Percentiles rank a stretch among this genome's conserved stretches.
These are phyloP conservation scores for Tolypocladium ovalisporum DNA, from an alignment of 2,329 filamentous ascomycete genomes.

Conservation along the genomic window DNA sequence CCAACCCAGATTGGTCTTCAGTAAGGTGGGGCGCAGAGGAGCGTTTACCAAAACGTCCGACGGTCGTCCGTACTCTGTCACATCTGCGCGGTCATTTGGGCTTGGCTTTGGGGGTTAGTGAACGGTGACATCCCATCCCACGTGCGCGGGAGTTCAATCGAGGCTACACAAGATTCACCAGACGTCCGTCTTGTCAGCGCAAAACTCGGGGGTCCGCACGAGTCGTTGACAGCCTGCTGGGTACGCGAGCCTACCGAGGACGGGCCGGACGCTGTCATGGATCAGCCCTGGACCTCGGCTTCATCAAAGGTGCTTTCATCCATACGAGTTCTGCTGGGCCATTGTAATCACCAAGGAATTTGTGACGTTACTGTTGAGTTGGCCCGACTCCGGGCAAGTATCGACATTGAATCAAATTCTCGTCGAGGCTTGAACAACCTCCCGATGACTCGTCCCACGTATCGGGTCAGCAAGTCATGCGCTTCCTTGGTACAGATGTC, in stretches of 20 bases:
- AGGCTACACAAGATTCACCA: background rate
- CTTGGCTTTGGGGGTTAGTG: background rate
- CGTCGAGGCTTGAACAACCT: background rate
- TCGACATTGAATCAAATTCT: background rate
- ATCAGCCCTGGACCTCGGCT: background rate
- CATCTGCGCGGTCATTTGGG: background rate
- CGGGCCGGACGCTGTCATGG: background rate
- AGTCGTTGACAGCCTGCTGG: background rate
- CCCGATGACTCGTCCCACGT: too few species aligned
- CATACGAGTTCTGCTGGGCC: background rate
- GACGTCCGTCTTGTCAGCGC: background rate
- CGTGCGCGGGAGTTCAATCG: background rate
- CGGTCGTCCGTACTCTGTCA: background rate
- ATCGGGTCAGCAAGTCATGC: background rate
- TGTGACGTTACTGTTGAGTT: too few species aligned
- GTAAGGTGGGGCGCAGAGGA: background rate
- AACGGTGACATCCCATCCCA: background rate
- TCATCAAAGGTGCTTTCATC: background rate
- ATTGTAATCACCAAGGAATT: background rate
- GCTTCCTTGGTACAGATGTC: too few species aligned
- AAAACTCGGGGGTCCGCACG: background rate
- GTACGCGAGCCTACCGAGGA: background rate
- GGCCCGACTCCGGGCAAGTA: background rate
- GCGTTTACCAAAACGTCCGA: background rate
- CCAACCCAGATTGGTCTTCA: background rate